These are phyloP conservation scores for Myxozyma geophila DNA, from an alignment of 805 yeast genomes.

Conservation along the genomic window DNA sequence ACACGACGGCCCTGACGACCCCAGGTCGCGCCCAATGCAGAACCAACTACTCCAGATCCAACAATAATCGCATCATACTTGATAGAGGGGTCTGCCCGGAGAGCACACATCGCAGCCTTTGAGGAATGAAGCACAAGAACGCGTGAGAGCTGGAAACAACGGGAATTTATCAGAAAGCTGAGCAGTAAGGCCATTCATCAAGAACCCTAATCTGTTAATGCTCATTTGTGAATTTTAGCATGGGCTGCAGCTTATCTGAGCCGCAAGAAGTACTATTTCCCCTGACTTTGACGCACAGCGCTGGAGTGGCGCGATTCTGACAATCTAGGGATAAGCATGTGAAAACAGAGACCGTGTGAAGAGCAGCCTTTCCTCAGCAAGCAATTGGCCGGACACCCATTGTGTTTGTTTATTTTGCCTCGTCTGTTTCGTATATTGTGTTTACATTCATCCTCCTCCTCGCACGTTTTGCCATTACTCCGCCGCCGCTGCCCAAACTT, in stretches of 20 bases:
- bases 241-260: background rate
- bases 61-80: slow-evolving; percentile 82
- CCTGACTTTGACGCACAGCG: background rate
- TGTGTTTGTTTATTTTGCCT: too few species aligned
- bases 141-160: background rate
- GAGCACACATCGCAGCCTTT: background rate
- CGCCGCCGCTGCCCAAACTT: too few species aligned
- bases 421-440: too few species aligned
- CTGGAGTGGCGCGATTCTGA: slow-evolving; percentile 14
- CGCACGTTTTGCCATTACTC: too few species aligned
- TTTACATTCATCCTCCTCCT: too few species aligned
- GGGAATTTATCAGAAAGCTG: background rate
- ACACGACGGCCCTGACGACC: slow-evolving; percentile 91
- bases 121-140: background rate
- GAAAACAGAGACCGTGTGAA: background rate
- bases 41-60: slow-evolving; percentile 99
- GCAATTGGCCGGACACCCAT: too few species aligned
- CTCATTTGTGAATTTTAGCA: background rate
- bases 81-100: background rate
- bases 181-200: background rate
- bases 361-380: background rate
- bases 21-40: slow-evolving; percentile 84
- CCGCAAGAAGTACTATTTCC: background rate
- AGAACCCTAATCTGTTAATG: background rate
- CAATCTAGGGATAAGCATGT: background rate